Evolutionary conservation across 139 green algal genomes (phyloP).

Genomic region (Chloropicon primus): DNA sequence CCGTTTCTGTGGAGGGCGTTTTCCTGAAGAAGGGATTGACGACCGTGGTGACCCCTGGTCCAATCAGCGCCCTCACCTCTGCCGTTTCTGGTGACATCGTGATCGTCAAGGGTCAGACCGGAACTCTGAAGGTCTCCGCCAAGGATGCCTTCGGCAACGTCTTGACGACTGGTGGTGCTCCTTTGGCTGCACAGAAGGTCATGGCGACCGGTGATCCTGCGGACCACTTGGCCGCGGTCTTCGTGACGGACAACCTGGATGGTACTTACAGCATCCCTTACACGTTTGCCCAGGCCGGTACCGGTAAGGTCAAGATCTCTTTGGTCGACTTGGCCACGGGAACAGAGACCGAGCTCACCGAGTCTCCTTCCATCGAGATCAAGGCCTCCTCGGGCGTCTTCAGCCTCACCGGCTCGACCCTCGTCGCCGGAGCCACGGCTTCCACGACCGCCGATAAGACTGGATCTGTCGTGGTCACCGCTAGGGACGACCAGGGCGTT

Average conservation of each 20-base stretch:
- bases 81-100: neutral
- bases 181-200: neutral
- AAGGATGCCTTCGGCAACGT: neutral
- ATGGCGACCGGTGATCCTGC: neutral
- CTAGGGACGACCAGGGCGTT: neutral
- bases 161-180: neutral
- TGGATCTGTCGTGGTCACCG: neutral
- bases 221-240: neutral
- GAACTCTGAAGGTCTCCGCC: neutral
- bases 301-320: neutral
- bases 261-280: neutral
- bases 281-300: neutral
- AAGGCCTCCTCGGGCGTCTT: neutral
- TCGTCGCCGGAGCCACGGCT: neutral
- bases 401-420: neutral
- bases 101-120: neutral
- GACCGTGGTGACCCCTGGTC: neutral
- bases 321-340: neutral
- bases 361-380: neutral
- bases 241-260: neutral
- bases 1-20: neutral
- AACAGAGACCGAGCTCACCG: neutral
- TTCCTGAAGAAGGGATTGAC: neutral
- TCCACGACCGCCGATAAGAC: neutral
- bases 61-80: neutral